Evolutionary conservation across 345 rosid species (phyloP).

Genomic region (Citrus sp.): DNA sequence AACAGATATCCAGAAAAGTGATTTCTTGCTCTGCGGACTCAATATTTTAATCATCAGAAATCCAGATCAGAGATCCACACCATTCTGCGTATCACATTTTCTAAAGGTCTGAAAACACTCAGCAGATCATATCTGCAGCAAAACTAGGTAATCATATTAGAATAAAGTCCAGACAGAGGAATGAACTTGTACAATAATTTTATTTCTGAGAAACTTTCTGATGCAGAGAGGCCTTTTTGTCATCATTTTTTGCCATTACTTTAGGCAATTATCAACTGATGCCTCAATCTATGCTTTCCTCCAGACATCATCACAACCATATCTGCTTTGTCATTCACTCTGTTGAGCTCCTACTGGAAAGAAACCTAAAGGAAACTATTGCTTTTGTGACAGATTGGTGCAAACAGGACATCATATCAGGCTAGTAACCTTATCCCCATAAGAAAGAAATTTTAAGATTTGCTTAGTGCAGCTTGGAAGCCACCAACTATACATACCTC

Average conservation of each 20-base stretch:
- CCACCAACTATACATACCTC: constrained; percentile 41
- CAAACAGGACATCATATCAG: not conserved
- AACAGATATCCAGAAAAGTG: not conserved
- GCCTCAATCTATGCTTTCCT: not conserved
- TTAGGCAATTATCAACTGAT: not conserved
- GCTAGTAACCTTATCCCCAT: not conserved
- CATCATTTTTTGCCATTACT: too few relatives aligned
- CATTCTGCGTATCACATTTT: not conserved
- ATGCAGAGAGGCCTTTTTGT: not conserved
- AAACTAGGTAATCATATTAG: not conserved
- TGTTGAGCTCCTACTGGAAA: not conserved
- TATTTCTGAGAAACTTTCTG: not conserved
- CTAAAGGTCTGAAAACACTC: not conserved
- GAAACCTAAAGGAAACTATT: not conserved
- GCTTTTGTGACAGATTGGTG: not conserved
- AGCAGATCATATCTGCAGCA: not conserved
- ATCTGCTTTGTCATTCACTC: not conserved
- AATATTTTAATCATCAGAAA: not conserved
- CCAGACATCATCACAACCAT: not conserved
- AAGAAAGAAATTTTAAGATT: not conserved
- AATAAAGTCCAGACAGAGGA: not conserved
- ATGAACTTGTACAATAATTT: not conserved
- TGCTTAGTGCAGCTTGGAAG: not conserved
- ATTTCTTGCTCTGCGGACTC: not conserved
- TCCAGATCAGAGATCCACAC: not conserved